These are phyloP conservation scores for Jimgerdemannia lactiflua DNA, from an alignment of 192 early-diverging fungal species.

Conservation along the genomic window DNA sequence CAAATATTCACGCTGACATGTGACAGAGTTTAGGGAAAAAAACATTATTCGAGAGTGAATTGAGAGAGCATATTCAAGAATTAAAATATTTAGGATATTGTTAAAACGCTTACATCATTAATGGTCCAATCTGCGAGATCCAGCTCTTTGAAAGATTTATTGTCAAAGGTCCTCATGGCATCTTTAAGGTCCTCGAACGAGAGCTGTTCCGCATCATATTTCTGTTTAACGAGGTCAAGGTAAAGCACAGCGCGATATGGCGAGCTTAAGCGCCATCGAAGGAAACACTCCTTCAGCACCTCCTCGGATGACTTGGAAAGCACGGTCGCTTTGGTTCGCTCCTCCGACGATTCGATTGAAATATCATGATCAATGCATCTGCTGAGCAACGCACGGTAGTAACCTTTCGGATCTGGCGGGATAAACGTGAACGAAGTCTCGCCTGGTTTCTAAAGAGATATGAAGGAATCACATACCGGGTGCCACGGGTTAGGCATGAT, in stretches of 20 bases:
- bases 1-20: slow-evolving; percentile 39
- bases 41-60: not conserved
- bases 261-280: slow-evolving; percentile 63
- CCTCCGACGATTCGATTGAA: slow-evolving; percentile 24
- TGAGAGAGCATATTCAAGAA: no score
- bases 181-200: slow-evolving; percentile 33
- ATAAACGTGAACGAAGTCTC: slow-evolving; percentile 41
- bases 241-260: slow-evolving; percentile 49
- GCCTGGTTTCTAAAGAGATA: slow-evolving; percentile 12
- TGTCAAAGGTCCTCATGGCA: slow-evolving; percentile 16
- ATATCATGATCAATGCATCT: slow-evolving; percentile 63
- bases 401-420: slow-evolving; percentile 55
- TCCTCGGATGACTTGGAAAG: slow-evolving; percentile 55
- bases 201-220: slow-evolving; percentile 37
- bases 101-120: slow-evolving; percentile 39
- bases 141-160: slow-evolving; percentile 34
- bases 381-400: slow-evolving; percentile 56
- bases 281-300: slow-evolving; percentile 62
- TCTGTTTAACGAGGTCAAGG: slow-evolving; percentile 41
- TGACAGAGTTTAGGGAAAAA: not conserved
- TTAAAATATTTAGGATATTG: no score
- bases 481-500: slow-evolving; percentile 13
- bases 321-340: slow-evolving; percentile 31
- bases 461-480: not conserved
- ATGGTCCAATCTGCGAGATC: slow-evolving; percentile 52